Conservation (phyloP, 768 basidiomycete genomes). For the Suillus tomentosus region DNA sequence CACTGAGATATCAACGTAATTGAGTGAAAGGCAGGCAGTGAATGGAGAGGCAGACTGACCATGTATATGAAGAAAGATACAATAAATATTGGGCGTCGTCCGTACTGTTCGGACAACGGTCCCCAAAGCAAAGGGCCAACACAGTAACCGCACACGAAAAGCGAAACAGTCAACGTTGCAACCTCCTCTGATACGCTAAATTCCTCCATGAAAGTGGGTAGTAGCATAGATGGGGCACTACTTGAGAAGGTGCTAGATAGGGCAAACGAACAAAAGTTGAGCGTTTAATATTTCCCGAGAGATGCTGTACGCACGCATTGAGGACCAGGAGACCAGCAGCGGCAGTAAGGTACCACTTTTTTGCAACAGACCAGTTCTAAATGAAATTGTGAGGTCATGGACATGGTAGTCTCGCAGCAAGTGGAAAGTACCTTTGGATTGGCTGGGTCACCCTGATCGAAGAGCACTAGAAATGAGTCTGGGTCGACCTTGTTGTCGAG, state of each 20-base stretch:
- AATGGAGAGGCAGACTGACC: conserved; percentile 32
- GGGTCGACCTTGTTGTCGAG: background rate
- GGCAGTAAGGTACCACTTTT: conserved; percentile 55
- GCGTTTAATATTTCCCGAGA: background rate
- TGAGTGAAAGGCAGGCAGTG: conserved; percentile 2
- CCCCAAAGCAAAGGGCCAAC: conserved; percentile 65
- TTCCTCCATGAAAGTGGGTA: conserved; percentile 43
- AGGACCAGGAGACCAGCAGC: conserved; percentile 52
- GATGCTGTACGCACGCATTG: conserved; percentile 46
- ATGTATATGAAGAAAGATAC: conserved; percentile 57
- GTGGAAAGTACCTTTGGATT: conserved; percentile 46
- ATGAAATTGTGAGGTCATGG: background rate
- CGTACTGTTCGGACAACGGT: conserved; percentile 55
- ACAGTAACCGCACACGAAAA: conserved; percentile 71
- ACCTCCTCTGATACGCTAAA: conserved; percentile 54
- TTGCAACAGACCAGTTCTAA: conserved; percentile 51
- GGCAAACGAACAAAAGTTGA: conserved; percentile 5
- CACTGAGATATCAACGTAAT: conserved; percentile 32
- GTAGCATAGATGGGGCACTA: conserved; percentile 55
- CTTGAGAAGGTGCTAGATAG: conserved; percentile 59
- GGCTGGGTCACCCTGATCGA: conserved; percentile 39
- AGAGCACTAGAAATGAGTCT: conserved; percentile 36
- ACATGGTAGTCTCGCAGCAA: conserved; percentile 9
- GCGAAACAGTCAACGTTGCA: conserved; percentile 55
- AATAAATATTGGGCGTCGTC: conserved; percentile 61